Base-by-base conservation (phyloP, 2,329 filamentous ascomycete species). In the Epichloe coenophiala region DNA sequence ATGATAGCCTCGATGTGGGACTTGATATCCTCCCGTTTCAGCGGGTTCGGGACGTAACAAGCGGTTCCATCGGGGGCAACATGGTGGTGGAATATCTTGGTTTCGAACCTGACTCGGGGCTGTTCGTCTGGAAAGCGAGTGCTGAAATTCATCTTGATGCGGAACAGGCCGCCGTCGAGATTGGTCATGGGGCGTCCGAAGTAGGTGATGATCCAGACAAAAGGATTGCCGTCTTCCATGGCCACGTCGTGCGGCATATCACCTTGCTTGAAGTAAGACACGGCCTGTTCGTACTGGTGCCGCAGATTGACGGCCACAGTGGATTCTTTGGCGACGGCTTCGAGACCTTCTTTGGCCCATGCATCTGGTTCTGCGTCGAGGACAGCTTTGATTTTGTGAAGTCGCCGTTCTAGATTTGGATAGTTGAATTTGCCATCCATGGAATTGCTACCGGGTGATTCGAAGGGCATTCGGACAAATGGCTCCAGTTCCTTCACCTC, bases 101-200 rank as follows among this genome's bases (percentile, higher is more conserved):
- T 91, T 60, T 89, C 79, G 56, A 96, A 83, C 54, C 76, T 82
- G 50, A 90, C 84, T 36, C 91, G 82, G 23, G 91, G 93, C 59
- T 95, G 88, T 58, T 94, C 87, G 40, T 87, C 80, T 0, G 93
- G 93, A 61, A 96, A 97, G 5, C 81, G 78, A 5, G 88, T 83
- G 59, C 88, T 95, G 60, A 97, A 83, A 60, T 74, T 75, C 50
- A 97, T 74, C 59, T 76, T 84, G 64, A 96, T 84, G 54, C 80
- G 80, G 70, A 97, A 91, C 54, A 97, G 77, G 2, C 91, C 89
- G 15, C 90, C 91, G 59, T 97, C 91, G 2, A 97, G 78, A 58
- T 95, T 89, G 5, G 89, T 95, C 84, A 93, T 94, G 1, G 89
- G 88, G 50, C 84, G 80, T 27, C 93, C 93, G 63, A 96, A 94